Evolutionary conservation across 768 basidiomycete genomes (phyloP), one percentile per base, ranked within the genome.

Genomic region (Pulveroboletus sp.): DNA sequence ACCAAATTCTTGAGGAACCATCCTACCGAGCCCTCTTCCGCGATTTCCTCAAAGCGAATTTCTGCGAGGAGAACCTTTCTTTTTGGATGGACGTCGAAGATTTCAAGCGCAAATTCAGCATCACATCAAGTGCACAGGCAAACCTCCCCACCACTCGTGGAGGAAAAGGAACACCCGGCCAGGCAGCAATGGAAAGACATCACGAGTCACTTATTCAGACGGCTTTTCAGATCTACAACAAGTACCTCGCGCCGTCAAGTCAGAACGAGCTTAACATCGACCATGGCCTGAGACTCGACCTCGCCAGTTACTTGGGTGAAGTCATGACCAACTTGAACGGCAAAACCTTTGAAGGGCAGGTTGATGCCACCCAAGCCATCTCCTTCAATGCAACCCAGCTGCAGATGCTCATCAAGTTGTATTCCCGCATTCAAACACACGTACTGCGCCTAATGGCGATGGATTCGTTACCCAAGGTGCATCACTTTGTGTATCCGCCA

Each of bases 61-160:
- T 97, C 66, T 98, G 92, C 71, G 97, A 99, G 64, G 97, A 99
- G 75, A 99, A 99, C 66, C 72, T 99, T 56, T 86, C 87, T 40
- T 99, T 97, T 72, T 99, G 93, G 90, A 67, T 98, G 47, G 97
- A 99, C 62, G 94, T 97, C 3, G 81, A 92, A 65, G 97, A 99
- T 65, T 97, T 99, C 75, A 94, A 93, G 72, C 82, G 87, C 61
- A 88, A 94, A 65, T 99, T 99, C 73, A 85, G 83, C 62, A 97
- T 94, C 49, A 97, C 97, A 1, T 95, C 92, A 5, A 93, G 85
- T 58, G 94, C 94, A 12, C 82, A 87, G 50, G 87, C 87, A 8
- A 77, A 75, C 25, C 59, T 67, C 12, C 69, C 77, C 1, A 11
- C 63, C 5, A 45, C 67, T 33, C 75, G 77, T 20, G 65, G 70